A percentile compares a stretch with the other conserved stretches of the same genome.
Conservation (phyloP, 352 stramenopile genomes). For the Phytophthora constricta region DNA sequence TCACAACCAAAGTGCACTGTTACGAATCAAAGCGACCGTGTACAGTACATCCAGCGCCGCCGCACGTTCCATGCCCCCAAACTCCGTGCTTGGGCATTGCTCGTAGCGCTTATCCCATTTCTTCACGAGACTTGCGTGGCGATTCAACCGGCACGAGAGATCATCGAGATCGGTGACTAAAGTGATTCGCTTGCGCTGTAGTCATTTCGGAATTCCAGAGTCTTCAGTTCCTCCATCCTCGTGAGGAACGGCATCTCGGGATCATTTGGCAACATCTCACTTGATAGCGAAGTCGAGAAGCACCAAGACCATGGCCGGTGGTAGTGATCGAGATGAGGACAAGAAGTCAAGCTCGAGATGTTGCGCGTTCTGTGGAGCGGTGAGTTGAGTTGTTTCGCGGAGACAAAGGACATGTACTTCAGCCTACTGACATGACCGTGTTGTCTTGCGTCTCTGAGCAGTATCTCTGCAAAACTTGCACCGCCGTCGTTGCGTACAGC, state of each 20-base stretch:
- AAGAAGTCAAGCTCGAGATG: slow-evolving; percentile 9
- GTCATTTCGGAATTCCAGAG: neutral
- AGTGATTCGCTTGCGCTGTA: neutral
- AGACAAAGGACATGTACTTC: no score
- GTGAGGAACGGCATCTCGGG: no score
- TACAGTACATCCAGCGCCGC: neutral
- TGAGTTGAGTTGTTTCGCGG: slow-evolving; percentile 24
- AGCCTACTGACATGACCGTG: slow-evolving; percentile 7
- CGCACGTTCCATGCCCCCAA: slow-evolving; percentile 28
- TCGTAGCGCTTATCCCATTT: slow-evolving; percentile 9
- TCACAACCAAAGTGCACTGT: neutral
- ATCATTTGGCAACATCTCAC: no score
- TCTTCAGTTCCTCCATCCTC: neutral
- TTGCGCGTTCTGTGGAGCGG: slow-evolving; percentile 32
- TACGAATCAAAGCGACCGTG: neutral
- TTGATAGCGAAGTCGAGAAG: no score
- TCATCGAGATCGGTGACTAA: neutral
- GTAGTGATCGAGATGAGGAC: slow-evolving; percentile 17
- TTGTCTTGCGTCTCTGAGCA: slow-evolving; percentile 8
- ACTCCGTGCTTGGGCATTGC: slow-evolving; percentile 35
- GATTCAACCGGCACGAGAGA: neutral
- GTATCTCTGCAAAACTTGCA: slow-evolving; percentile 27
- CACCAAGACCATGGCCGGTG: slow-evolving; percentile 27
- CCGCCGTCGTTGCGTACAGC: slow-evolving; percentile 22
- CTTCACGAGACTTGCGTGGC: slow-evolving; percentile 10